Base-by-base conservation (phyloP, 805 yeast species). In the Saccharomycopsis sp. region DNA sequence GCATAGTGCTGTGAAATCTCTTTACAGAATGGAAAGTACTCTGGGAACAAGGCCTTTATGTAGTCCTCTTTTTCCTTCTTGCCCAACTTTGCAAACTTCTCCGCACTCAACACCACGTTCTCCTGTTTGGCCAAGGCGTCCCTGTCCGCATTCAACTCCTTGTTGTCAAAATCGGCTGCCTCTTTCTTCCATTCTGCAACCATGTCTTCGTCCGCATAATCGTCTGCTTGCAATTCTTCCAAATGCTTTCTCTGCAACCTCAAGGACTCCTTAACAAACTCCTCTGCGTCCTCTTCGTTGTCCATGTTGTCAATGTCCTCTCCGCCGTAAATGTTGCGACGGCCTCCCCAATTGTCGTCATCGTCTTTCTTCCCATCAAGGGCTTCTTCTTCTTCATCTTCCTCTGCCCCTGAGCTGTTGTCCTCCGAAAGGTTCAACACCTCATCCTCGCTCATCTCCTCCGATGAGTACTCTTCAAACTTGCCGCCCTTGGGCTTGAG, bases 231-330 rank as follows among this genome's bases (percentile, higher is more conserved):
- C 51, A 88, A 65, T 34, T 81, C 94, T 50, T 75, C 75, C 44
- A 85, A 61, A 57, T 87, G 87, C 50, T 73, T 70, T 63, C 81
- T 82, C 61, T 88, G 96, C 50, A 85, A 77, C 54, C 86, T 76
- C 36, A 84, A 55, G 0, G 97, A 97, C 61, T 92, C 96, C 52
- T 75, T 77, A 43, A 89, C 92, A 61, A 87, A 78, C 48, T 74
- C 77, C 48, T 75, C 77, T 4, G 85, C 82, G 23, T 76, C 78
- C 40, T 77, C 94, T 23, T 80, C 89, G 49, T 83, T 40, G 16
- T 43, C 36, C 16, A 46, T 21, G 8, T 23, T 63, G 48, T 73
- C 68, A 3, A 61, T 49, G 36, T 65, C 67, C 55, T 57, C 73
- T n/a, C 69, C 73, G 48, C 94, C 58, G 69, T 84, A 50, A 62